A percentile compares a stretch with the other conserved stretches of the same genome.
Evolutionary conservation across 108 stramenopile species (phyloP).

Genomic region (Nannochloropsis salina): DNA sequence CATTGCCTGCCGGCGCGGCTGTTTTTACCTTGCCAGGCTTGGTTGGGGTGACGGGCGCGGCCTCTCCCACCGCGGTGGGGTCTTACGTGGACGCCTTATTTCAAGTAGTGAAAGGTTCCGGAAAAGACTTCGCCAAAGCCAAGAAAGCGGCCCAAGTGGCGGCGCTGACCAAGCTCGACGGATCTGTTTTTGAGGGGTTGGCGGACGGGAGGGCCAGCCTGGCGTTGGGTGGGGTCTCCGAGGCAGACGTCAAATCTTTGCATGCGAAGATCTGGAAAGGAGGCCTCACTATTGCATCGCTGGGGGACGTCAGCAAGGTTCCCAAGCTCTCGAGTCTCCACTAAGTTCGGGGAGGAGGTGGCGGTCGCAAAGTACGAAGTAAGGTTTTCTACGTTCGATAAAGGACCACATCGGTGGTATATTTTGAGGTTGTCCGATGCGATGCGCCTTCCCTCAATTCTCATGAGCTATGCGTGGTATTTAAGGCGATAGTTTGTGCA

Average conservation of each 20-base stretch:
- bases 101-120: not conserved
- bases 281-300: not conserved
- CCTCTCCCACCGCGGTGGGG: slow-evolving; percentile 15
- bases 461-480: too few species aligned
- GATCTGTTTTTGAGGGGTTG: not conserved
- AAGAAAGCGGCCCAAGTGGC: not conserved
- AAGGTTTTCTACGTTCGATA: too few species aligned
- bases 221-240: not conserved
- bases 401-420: too few species aligned
- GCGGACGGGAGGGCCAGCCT: not conserved
- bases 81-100: not conserved
- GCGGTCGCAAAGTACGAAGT: too few species aligned
- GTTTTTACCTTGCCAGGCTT: not conserved
- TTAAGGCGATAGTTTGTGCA: too few species aligned
- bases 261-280: slow-evolving; percentile 10
- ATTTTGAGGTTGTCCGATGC: too few species aligned
- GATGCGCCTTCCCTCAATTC: too few species aligned
- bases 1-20: not conserved
- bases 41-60: not conserved
- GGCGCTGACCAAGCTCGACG: not conserved
- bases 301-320: not conserved
- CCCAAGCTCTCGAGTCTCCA: slow-evolving; percentile 12
- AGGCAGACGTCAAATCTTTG: not conserved
- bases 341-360: not conserved
- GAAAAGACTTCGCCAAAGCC: not conserved